Base-by-base conservation (phyloP, 176 grass and related monocot genomes). In the Lolium rigidum region DNA sequence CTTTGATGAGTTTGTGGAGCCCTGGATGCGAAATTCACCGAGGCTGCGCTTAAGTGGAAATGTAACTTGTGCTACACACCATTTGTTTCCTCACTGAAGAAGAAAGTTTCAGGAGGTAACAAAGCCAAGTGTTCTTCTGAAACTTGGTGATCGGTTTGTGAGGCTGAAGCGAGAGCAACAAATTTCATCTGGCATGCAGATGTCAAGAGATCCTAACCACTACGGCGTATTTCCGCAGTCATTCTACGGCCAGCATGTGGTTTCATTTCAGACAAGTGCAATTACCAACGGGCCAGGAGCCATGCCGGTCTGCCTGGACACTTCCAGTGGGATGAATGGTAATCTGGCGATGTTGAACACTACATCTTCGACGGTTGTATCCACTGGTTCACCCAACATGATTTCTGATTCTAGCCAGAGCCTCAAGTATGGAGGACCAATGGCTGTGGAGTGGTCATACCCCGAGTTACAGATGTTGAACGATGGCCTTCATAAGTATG, bases 211-310 rank as follows among this genome's bases (percentile, higher is more conserved):
- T 89, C 87, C 83, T 71, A 97, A 92, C 83, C 74, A 94, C 70
- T 97, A 80, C 72, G 90, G 87, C 43, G 63, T 77, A 61, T 94
- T 99, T 87, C 87, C 92, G 11, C 89, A 91, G 55, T 87, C 92
- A 20, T 91, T 93, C 75, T 90, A 75, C 78, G 87, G 93, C 65
- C 94, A 99, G 79, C 94, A 89, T 82, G 85, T 97, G 60, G 94
- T 99, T 91, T 99, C 94, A 4, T 97, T 99, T 93, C 97, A 99
- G 78, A 79, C 88, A 5, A 82, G 87, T 37, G 57, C 89, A 78
- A 14, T 89, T 82, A 85, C 90, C 62, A 92, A 73, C 60, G 78
- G 80, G 77, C 55, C 62, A n/a, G 92, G 62, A 52, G 69, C 79
- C 20, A 81, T 93, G 22, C 88, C 92, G 43, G 86, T 88, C 77